phyloP scores from a whole-genome alignment of 129 eudicot species.

The Arctium minus region DNA sequence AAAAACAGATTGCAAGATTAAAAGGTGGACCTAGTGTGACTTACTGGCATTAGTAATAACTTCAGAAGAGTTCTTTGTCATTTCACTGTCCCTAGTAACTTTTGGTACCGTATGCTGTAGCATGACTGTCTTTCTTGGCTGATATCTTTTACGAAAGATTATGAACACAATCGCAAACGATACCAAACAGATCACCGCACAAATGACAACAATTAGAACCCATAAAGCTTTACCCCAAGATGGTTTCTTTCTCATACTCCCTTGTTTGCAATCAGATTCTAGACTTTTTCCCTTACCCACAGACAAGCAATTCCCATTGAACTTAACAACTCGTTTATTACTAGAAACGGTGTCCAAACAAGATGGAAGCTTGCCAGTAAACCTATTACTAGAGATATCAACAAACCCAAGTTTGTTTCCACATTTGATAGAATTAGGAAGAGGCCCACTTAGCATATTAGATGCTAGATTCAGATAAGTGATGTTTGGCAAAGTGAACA shows the following conservation, averaged over 20 bases:
- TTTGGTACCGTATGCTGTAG: conserved; percentile 54
- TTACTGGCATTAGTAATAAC: conserved; percentile 64
- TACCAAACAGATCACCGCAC: conserved; percentile 34
- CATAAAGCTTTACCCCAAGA: conserved; percentile 34
- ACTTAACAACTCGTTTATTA: conserved; percentile 51
- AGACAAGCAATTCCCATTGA: conserved; percentile 67
- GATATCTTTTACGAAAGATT: conserved; percentile 38
- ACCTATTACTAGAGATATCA: conserved; percentile 67
- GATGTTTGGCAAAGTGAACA: conserved; percentile 65
- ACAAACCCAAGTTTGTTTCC: conserved; percentile 66
- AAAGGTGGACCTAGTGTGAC: conserved; percentile 12
- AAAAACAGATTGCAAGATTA: background rate
- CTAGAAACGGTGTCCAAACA: conserved; percentile 42
- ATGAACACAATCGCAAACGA: conserved; percentile 41
- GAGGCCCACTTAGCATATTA: conserved; percentile 62
- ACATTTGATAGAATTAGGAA: conserved; percentile 52
- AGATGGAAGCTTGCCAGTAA: conserved; percentile 63
- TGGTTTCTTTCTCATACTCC: conserved; percentile 20
- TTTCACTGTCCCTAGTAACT: conserved; percentile 26
- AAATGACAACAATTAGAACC: conserved; percentile 45
- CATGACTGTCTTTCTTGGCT: conserved; percentile 17
- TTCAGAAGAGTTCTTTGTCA: conserved; percentile 48
- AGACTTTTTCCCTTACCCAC: conserved; percentile 45
- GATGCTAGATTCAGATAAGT: conserved; percentile 74
- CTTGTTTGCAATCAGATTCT: conserved; percentile 52